Evolutionary conservation across 179 eudicot genomes (phyloP), one percentile per base, ranked within the genome.

Genomic region (Silene vulgaris): DNA sequence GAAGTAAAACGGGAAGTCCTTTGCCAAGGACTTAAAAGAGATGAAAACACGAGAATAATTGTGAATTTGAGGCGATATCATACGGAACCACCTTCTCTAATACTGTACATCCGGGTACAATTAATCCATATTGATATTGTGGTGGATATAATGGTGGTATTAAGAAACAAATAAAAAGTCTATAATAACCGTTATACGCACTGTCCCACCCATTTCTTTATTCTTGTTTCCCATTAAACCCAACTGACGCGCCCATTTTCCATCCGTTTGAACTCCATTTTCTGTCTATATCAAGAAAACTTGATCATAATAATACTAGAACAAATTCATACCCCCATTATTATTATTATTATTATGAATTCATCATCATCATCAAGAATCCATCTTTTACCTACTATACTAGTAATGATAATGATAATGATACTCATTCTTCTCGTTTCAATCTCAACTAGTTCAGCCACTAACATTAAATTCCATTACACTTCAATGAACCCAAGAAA

Each of bases 241-340:
- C 82, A 79, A 71, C 81, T 77, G 20, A 82, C 82, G 85, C 83
- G 82, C 90, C 90, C 79, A 84, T 77, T 88, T 81, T 74, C 65
- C 16, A 87, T 86, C 90, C 89, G 89, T 85, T 86, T 80, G 82
- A 81, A 87, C 83, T 84, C 86, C 89, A 76, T 69, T 80, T 72
- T 65, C 83, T 68, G 59, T 45, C 77, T 65, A 77, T 26, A 54
- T 57, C 65, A 48, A 82, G 20, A 79, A 75, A 67, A 19, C 68
- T 43, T 75, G 29, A 43, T 56, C 43, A 23, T 72, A 48, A 67
- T 6, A 29, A 3, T 78, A 70, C 73, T 74, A 74, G 73, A 74
- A 5, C 29, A 74, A 77, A 30, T 9, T 50, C 73, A 50, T 43
- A 77, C 16, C 59, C 16, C 59, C 69, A 71, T 5, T 64, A 30